Conservation (phyloP, 164 flowering plant species). For the Vitis labrusca region DNA sequence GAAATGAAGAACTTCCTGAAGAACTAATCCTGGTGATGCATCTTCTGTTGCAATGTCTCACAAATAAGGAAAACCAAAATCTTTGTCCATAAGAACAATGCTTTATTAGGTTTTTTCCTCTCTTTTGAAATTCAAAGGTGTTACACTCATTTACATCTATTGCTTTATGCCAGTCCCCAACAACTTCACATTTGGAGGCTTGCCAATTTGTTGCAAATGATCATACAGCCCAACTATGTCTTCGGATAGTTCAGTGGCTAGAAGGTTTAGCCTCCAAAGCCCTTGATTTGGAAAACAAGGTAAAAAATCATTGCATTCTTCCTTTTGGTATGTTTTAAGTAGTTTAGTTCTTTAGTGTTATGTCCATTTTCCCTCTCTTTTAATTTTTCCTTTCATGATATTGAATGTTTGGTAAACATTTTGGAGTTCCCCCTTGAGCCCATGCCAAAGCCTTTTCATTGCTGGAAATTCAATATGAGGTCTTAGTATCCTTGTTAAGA, state of each 20-base stretch:
- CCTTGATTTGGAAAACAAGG: constrained; percentile 95
- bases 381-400: not conserved
- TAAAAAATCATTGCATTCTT: constrained; percentile 11
- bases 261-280: constrained; percentile 90
- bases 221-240: constrained; percentile 88
- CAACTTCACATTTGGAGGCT: constrained; percentile 91
- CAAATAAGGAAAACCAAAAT: no score
- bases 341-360: not conserved
- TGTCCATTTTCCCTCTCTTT: not conserved
- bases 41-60: not conserved
- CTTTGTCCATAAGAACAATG: not conserved
- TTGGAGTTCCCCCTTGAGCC: no score
- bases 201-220: constrained; percentile 78
- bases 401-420: no score
- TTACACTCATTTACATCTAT: constrained; percentile 1
- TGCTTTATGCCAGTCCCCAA: constrained; percentile 58
- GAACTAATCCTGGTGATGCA: constrained; percentile 59
- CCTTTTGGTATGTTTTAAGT: not conserved
- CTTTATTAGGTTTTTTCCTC: not conserved
- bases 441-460: not conserved
- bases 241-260: constrained; percentile 98
- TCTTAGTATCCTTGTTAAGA: not conserved
- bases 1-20: constrained; percentile 76
- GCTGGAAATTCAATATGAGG: not conserved
- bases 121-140: not conserved